Evolutionary conservation across 2,329 filamentous ascomycete species (phyloP).

Genomic region (Torrubiella hemipterigena): DNA sequence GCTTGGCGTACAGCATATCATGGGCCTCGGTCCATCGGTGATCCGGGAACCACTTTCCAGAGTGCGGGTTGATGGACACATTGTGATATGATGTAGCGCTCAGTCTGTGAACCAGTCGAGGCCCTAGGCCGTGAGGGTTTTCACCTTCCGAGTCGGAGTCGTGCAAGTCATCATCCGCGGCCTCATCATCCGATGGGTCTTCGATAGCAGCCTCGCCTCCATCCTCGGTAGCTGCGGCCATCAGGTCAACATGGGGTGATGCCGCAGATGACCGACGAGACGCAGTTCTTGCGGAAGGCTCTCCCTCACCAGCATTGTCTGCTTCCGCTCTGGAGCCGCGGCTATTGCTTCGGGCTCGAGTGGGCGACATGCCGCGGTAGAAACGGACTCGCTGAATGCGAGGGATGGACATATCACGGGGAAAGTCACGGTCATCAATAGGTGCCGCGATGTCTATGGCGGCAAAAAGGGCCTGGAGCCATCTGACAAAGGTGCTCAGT

Average conservation of each 20-base stretch:
- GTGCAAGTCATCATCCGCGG: slow-evolving; percentile 4
- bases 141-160: too few species aligned
- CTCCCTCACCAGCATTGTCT: background rate
- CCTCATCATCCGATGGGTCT: slow-evolving; percentile 11
- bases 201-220: slow-evolving; percentile 5
- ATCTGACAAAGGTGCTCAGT: slow-evolving; percentile 53
- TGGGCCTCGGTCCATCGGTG: slow-evolving; percentile 43
- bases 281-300: background rate
- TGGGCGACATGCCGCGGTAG: slow-evolving; percentile 28
- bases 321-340: slow-evolving; percentile 6
- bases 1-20: slow-evolving; percentile 46
- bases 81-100: slow-evolving; percentile 34
- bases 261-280: background rate
- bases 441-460: slow-evolving; percentile 60
- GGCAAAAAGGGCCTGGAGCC: slow-evolving; percentile 59
- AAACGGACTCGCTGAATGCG: slow-evolving; percentile 41
- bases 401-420: slow-evolving; percentile 49
- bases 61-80: slow-evolving; percentile 30
- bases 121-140: slow-evolving; percentile 9
- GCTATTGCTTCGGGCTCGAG: slow-evolving; percentile 7
- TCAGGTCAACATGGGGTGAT: background rate
- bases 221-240: background rate
- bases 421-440: slow-evolving; percentile 57
- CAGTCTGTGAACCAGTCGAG: slow-evolving; percentile 21
- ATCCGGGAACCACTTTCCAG: slow-evolving; percentile 44